phyloP scores from a whole-genome alignment of 139 green algal species.

The Diplosphaera chodatii region DNA sequence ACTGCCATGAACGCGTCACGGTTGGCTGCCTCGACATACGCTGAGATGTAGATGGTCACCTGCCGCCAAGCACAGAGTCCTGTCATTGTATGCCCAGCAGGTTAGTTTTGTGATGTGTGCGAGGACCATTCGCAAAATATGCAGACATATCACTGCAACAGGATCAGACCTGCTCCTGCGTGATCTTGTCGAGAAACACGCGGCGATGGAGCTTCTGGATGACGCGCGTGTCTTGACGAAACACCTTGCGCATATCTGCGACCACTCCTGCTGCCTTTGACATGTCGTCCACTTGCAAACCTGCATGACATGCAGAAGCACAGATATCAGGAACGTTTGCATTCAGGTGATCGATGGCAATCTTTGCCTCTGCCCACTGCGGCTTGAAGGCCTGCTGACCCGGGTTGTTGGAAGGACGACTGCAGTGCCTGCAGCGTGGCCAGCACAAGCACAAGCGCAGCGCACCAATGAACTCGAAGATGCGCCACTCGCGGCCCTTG shows the following conservation, averaged over 20 bases:
- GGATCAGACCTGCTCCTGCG: conserved; percentile 46
- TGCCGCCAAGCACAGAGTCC: conserved; percentile 4
- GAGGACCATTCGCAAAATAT: no score
- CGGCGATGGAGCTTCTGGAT: conserved; percentile 86
- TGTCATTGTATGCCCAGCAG: no score
- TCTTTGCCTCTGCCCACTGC: no score
- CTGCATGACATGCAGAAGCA: no score
- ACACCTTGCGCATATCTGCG: conserved; percentile 65
- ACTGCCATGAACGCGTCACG: conserved; percentile 80
- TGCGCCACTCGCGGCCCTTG: conserved; percentile 80
- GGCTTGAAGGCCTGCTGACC: no score
- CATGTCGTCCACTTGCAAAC: conserved; percentile 42
- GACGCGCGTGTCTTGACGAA: conserved; percentile 61
- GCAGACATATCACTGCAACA: no score
- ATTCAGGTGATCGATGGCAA: no score
- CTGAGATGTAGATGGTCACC: conserved; percentile 65
- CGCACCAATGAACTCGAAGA: conserved; percentile 74
- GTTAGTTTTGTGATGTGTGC: no score
- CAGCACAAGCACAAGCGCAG: no score
- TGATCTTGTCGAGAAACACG: conserved; percentile 84
- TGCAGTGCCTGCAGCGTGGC: no score
- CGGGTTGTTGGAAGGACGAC: no score
- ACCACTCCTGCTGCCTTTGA: conserved; percentile 29
- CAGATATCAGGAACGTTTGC: no score
- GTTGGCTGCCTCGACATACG: conserved; percentile 73